Evolutionary conservation across 805 yeast genomes (phyloP), one percentile per base, ranked within the genome.

Genomic region (Kodamaea neixiangensis): DNA sequence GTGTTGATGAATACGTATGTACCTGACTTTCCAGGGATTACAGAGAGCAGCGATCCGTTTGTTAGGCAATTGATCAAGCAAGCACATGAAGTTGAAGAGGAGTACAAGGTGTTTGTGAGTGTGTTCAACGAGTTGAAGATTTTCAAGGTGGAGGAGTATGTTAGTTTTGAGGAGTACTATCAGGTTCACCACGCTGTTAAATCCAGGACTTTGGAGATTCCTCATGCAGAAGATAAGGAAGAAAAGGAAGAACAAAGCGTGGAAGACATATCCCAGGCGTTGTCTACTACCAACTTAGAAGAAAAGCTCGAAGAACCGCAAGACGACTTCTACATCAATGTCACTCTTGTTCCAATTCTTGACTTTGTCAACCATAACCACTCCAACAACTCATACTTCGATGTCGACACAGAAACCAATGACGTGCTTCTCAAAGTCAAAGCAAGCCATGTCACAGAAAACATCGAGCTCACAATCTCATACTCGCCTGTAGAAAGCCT

Each of bases 341-440:
- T 83, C 0, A 78, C 88, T 0, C 62, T 86, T 49, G 88, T 86
- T 0, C 91, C 93, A 0, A 53, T 83, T 1, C 58, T 86, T 25
- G 93, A 86, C 63, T 86, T 80, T 72, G 87, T 79, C 5, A 86
- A 86, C 61, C 93, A 86, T 61, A 66, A 69, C 40, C 71, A 70
- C 50, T 37, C 57, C 21, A 67, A 70, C 43, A 84, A 83, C 63
- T 80, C 87, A 0, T 75, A 70, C 56, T 86, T 85, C 65, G 93
- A 83, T 58, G 71, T 81, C n/a, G 86, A 82, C 62, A 64, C 73
- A 6, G 29, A 44, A 0, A 73, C 66, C 3, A 59, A 67, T 3
- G 85, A 81, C 46, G 66, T 81, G 3, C 25, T 82, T 0, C 64
- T 83, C 43, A 63, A 50, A 33, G 35, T 56, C 15, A 34, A 52